These are phyloP conservation scores for Tylopilus sp. DNA, from an alignment of 768 basidiomycete species.

Conservation along the genomic window DNA sequence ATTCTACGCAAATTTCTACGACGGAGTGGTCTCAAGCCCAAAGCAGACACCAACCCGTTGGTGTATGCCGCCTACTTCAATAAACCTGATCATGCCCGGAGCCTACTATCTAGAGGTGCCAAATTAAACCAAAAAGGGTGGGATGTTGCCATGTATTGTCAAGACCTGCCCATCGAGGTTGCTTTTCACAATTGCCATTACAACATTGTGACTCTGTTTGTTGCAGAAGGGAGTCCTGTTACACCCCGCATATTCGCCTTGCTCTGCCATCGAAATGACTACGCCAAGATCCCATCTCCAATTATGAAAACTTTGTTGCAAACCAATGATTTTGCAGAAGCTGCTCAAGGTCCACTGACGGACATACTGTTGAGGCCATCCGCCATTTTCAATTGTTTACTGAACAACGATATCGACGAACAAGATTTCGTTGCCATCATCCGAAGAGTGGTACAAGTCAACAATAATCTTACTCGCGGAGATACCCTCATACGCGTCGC, in stretches of 20 bases:
- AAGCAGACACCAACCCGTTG: conserved; percentile 1
- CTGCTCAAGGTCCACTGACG: not conserved
- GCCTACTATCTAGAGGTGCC: not conserved
- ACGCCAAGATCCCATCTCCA: not conserved
- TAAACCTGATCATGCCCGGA: not conserved
- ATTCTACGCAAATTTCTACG: not conserved
- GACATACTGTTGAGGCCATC: not conserved
- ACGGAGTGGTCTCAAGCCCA: not conserved
- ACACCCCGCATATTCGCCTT: not conserved
- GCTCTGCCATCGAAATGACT: not conserved
- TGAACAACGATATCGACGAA: not conserved
- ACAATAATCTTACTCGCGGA: not conserved
- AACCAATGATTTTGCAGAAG: not conserved
- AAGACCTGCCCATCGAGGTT: not conserved
- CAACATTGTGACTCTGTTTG: not conserved
- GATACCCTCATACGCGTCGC: not conserved
- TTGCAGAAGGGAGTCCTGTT: not conserved
- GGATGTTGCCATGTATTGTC: not conserved
- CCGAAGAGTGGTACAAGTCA: not conserved
- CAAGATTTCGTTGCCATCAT: not conserved
- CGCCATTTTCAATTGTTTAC: not conserved
- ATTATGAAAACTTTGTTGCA: not conserved
- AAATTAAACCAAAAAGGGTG: not conserved
- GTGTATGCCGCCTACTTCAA: conserved; percentile 2
- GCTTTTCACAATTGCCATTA: not conserved